These are phyloP conservation scores for Fusarium subglutinans DNA, from an alignment of 2,329 filamentous ascomycete species.

Conservation along the genomic window DNA sequence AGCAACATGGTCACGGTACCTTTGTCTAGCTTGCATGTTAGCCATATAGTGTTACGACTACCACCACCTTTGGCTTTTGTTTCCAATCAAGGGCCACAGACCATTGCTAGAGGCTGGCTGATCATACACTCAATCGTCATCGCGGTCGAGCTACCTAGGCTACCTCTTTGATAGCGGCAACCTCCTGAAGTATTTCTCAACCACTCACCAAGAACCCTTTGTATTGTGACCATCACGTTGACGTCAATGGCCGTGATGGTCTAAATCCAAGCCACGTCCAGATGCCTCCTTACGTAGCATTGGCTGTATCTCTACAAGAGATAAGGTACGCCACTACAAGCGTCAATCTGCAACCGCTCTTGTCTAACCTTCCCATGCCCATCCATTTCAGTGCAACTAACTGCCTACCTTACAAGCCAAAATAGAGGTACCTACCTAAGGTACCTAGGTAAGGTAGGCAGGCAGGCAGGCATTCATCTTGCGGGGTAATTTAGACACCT, in stretches of 20 bases:
- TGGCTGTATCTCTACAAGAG: slow-evolving; percentile 4
- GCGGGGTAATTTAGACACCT: slow-evolving; percentile 39
- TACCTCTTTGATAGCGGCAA: slow-evolving; percentile 15
- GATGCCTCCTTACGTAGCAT: slow-evolving; percentile 8
- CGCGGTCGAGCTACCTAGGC: not conserved
- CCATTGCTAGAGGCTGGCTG: slow-evolving; percentile 17
- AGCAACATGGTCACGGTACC: slow-evolving; percentile 32
- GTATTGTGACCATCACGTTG: slow-evolving; percentile 43
- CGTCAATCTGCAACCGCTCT: not conserved
- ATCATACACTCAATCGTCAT: slow-evolving; percentile 30
- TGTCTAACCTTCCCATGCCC: slow-evolving; percentile 1
- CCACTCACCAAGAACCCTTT: slow-evolving; percentile 12
- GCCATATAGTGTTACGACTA: slow-evolving; percentile 23
- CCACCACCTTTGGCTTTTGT: slow-evolving; percentile 7
- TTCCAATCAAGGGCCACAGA: slow-evolving; percentile 25
- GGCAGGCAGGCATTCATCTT: slow-evolving; percentile 29
- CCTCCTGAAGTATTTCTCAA: slow-evolving; percentile 2
- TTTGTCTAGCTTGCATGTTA: slow-evolving; percentile 25
- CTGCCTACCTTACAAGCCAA: not conserved
- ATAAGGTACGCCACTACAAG: not conserved
- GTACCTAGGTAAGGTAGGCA: not conserved
- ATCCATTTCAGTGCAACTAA: not conserved
- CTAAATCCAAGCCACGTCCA: slow-evolving; percentile 28
- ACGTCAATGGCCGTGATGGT: slow-evolving; percentile 42
- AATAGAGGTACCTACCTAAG: not conserved